phyloP scores from a whole-genome alignment of 2,329 filamentous ascomycete genomes.

The Sclerotinia trifoliorum region DNA sequence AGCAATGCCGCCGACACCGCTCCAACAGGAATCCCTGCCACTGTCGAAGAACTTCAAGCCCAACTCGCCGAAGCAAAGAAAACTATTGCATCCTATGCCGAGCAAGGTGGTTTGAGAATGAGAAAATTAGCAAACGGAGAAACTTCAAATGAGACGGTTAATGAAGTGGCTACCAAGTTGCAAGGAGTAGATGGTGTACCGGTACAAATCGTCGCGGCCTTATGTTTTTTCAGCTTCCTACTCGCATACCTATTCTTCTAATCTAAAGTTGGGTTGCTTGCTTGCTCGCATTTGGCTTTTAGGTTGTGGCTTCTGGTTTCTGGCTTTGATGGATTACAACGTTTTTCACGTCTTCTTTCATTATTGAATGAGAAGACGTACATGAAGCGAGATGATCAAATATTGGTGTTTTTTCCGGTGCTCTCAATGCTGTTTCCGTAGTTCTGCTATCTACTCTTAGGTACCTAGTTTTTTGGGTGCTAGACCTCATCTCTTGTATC shows the following conservation, averaged over 20 bases:
- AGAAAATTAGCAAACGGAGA: conserved; percentile 65
- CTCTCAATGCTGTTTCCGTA: background rate
- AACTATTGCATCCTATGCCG: conserved; percentile 65
- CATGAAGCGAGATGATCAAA: conserved; percentile 7
- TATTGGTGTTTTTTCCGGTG: background rate
- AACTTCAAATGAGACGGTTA: conserved; percentile 49
- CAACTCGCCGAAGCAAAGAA: conserved; percentile 75
- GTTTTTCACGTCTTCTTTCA: conserved; percentile 8
- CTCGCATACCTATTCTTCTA: conserved; percentile 97
- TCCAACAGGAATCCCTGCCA: conserved; percentile 40
- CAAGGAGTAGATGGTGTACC: conserved; percentile 66
- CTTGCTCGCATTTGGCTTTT: conserved; percentile 4
- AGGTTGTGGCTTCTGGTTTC: conserved; percentile 11
- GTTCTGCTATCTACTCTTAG: background rate
- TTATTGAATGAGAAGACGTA: conserved; percentile 8
- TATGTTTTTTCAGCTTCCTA: conserved; percentile 89
- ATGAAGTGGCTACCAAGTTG: conserved; percentile 53
- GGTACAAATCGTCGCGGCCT: conserved; percentile 75
- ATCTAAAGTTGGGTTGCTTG: conserved; percentile 31
- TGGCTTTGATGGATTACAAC: conserved; percentile 10
- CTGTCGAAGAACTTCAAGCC: conserved; percentile 62
- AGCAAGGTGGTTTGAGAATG: conserved; percentile 74
- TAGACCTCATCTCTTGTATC: conserved; percentile 4
- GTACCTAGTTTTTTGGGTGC: conserved; percentile 15
- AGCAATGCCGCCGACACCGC: conserved; percentile 47